A percentile compares a stretch with the other conserved stretches of the same genome.
Evolutionary conservation across 257 asterid genomes (phyloP).

Genomic region (Salvia splendens): DNA sequence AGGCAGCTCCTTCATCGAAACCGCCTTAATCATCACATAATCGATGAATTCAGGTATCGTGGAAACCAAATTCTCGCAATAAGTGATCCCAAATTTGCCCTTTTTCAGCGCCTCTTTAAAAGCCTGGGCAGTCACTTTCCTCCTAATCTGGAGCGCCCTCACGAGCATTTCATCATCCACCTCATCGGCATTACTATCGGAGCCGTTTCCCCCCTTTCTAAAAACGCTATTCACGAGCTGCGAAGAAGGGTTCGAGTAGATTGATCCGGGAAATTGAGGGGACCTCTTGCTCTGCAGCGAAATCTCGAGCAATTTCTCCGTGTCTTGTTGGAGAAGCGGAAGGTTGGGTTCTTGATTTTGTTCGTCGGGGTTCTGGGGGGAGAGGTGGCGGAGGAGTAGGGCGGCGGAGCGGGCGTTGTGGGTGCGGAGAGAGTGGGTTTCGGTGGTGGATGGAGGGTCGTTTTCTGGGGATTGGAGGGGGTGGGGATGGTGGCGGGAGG

Average conservation of each 20-base stretch:
- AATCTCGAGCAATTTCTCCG: constrained; percentile 57
- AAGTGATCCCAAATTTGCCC: constrained; percentile 80
- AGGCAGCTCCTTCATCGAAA: constrained; percentile 63
- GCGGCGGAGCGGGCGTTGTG: constrained; percentile 79
- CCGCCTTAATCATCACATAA: constrained; percentile 84
- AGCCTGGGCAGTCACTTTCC: constrained; percentile 75
- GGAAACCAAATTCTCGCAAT: constrained; percentile 55
- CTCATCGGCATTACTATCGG: constrained; percentile 33
- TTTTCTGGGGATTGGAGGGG: constrained; percentile 42
- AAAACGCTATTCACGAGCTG: constrained; percentile 46
- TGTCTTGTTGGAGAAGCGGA: constrained; percentile 46
- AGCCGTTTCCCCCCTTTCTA: constrained; percentile 24
- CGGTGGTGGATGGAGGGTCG: constrained; percentile 33
- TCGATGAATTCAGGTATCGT: constrained; percentile 63
- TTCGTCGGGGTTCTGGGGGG: constrained; percentile 36
- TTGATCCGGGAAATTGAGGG: constrained; percentile 88
- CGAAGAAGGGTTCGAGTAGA: constrained; percentile 42
- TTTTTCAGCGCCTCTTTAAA: constrained; percentile 74
- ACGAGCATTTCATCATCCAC: constrained; percentile 75
- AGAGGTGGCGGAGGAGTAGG: constrained; percentile 65
- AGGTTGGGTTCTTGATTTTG: constrained; percentile 36
- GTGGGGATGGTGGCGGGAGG: constrained; percentile 40
- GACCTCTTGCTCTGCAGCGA: constrained; percentile 52
- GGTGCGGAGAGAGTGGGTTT: constrained; percentile 44
- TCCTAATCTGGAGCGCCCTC: constrained; percentile 81